Evolutionary conservation across 2,329 filamentous ascomycete species (phyloP), one percentile per base, ranked within the genome.

Genomic region (Aspergillus sp.): DNA sequence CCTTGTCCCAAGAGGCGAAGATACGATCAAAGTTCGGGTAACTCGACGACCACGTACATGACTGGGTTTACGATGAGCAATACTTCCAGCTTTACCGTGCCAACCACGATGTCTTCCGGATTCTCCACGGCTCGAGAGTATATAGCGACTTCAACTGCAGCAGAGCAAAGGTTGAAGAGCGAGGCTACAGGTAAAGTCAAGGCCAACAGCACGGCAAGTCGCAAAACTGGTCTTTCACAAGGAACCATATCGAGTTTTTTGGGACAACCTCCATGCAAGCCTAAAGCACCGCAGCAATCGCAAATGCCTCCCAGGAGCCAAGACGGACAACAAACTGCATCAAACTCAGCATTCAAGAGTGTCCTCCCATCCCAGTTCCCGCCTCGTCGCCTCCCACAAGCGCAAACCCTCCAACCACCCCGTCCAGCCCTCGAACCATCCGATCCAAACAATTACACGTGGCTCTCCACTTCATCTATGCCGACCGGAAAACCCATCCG

Each of bases 91-190:
- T 68, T 66, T 25, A 64, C 62, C 3, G 56, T 60, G 20, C 58
- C 68, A 4, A 71, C 74, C 23, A 66, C 63, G 5, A 49, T 68
- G 23, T 66, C 79, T 7, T 70, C 77, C 0, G 82, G 80, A 0
- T 87, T 88, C 53, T 80, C 79, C n/a, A 80, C 79, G 7, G 81
- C 82, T 2, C 75, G 76, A 7, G 70, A 76, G 17, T 81, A 84
- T 54, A 76, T 71, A 23, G 65, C 67, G 45, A 64, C 59, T 1
- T 55, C 63, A 3, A 56, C 57, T 3, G 50, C 49, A 15, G 50
- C 51, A 30, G 35, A 53, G 57, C 25, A 43, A 41, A 5, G 12
- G 38, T 5, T 17, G 37, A 32, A 41, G 39, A 44, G 49, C 39
- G 49, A 49, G 33, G 53, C 50, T 47, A 52, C 41, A 42, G 52